Base-by-base conservation (phyloP, 2,329 filamentous ascomycete species). In the Davidsoniella eucalypti region DNA sequence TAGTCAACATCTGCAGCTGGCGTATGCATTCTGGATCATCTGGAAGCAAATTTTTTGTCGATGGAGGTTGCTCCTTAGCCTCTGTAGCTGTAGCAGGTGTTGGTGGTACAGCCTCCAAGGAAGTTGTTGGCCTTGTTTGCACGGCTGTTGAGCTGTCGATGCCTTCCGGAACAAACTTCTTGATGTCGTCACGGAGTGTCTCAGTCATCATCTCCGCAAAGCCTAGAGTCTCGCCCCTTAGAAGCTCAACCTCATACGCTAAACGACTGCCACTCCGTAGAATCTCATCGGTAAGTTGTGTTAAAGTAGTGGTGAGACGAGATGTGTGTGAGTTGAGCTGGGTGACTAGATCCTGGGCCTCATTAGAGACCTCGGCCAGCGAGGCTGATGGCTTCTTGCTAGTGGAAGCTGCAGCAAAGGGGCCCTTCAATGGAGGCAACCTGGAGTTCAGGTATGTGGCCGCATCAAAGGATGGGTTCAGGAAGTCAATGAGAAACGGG, bases 221-320 rank as follows among this genome's bases (percentile, higher is more conserved):
- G n/a, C 83, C 75, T 44, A 87, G 67, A 2, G 87, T 84, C 65
- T 95, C 88, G 55, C 88, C 88, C n/a, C 87, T 78, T 45, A 96
- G 65, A 16, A 96, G 75, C 64, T 96, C 90, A 17, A 96, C 90
- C 65, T 96, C 86, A 61, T 98, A 98, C 17, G 88, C 87, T 52
- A 98, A 69, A 3, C 90, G 76, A 56, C 85, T 87, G 23, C 88
- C 86, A 59, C 86, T 88, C 52, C 92, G 78, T 54, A 98, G 66
- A 55, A 98, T 96, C 57, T 96, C 92, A 63, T 98, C 90, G 9
- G 92, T 95, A 53, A 96, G 70, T 59, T 90, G 82, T 29, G 87
- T 94, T 52, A 98, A 72, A 43, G 80, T 84, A 49, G 74, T 79
- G 12, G 87, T 87, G 6, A 95, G 69, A 43, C 87, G 77, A 16